A percentile compares a stretch with the other conserved stretches of the same genome.
These are phyloP conservation scores for Mallotus nudiflorus DNA, from an alignment of 345 rosid species.

Conservation along the genomic window DNA sequence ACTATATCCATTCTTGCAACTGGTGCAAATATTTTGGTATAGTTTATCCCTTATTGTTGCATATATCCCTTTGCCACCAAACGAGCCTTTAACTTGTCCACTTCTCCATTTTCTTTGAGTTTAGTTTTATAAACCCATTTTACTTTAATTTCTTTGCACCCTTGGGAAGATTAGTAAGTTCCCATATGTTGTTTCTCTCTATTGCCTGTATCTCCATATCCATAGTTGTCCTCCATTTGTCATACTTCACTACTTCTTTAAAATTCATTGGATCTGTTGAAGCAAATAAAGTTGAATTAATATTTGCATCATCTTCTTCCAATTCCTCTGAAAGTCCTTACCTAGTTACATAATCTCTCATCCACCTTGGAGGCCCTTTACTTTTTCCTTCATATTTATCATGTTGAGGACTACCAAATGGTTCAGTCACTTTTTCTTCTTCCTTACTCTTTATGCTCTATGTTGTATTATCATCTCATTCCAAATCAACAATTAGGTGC, in stretches of 20 bases:
- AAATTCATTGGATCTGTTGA: not conserved
- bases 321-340: conserved; percentile 5
- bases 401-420: not conserved
- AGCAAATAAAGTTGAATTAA: conserved; percentile 8
- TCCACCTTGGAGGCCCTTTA: conserved; percentile 4
- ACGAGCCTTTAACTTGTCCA: conserved; percentile 4
- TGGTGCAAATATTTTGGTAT: not conserved
- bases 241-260: conserved; percentile 4
- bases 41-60: conserved; percentile 7
- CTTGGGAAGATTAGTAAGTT: conserved; percentile 10
- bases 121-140: not conserved
- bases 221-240: conserved; percentile 9
- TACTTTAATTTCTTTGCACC: not conserved
- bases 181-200: conserved; percentile 11
- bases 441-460: not conserved
- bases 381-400: not conserved
- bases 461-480: not conserved
- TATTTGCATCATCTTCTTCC: conserved; percentile 9
- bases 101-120: not conserved
- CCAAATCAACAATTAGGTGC: not conserved
- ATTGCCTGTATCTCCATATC: conserved; percentile 1
- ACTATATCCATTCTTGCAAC: not conserved
- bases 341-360: conserved; percentile 1
- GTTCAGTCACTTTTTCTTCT: not conserved
- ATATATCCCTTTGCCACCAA: conserved; percentile 12